Conservation (phyloP, 441 rosid genomes). For the Gossypium armourianum region DNA sequence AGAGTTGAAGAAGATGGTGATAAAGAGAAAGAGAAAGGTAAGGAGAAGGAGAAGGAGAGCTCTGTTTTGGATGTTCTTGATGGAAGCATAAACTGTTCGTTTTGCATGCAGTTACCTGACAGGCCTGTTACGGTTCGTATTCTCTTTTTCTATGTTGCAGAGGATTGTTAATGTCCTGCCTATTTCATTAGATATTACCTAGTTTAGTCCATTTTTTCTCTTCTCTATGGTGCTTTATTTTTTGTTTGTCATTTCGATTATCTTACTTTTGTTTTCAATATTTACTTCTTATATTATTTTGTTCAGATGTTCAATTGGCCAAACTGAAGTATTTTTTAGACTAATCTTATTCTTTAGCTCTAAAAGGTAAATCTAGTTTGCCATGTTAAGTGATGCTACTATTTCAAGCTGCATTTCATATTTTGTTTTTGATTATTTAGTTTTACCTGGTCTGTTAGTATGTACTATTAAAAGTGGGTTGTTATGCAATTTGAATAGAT, state of each 20-base stretch:
- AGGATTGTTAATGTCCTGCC: neutral
- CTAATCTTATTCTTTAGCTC: neutral
- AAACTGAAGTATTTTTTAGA: neutral
- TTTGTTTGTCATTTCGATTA: too few relatives aligned
- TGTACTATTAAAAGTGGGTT: neutral
- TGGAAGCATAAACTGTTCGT: constrained; percentile 15
- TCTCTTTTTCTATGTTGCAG: neutral
- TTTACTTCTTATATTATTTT: neutral
- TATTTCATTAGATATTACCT: neutral
- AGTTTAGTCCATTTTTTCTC: neutral
- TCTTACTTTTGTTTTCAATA: neutral
- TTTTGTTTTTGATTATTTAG: neutral
- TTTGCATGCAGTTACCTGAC: constrained; percentile 39
- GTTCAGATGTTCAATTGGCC: neutral
- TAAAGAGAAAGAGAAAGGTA: constrained; percentile 1
- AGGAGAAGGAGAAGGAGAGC: neutral
- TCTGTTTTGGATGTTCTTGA: constrained; percentile 12
- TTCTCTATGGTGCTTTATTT: too few relatives aligned
- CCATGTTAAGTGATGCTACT: neutral
- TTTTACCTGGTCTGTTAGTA: neutral
- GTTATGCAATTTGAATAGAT: neutral
- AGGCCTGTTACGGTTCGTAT: constrained; percentile 54
- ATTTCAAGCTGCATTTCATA: neutral
- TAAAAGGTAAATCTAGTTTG: neutral
- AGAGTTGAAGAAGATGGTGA: constrained; percentile 9